Base-by-base conservation (phyloP, 345 rosid species). In the Toxicodendron radicans region DNA sequence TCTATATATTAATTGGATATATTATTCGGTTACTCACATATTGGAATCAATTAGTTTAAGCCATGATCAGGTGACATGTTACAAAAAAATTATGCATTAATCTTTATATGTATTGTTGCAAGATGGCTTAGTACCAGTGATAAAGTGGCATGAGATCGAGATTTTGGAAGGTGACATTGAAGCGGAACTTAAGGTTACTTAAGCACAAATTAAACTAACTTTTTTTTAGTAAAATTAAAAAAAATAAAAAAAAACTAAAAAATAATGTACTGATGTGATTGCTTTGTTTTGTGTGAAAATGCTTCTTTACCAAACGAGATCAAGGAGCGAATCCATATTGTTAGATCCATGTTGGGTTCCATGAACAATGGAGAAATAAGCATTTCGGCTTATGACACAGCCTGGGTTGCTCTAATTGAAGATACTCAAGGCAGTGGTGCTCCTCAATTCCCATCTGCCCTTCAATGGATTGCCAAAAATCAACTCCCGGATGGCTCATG, bases 401-500 rank as follows among this genome's bases (percentile, higher is more conserved):
- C 99, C 0, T 96, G 99, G 99, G 99, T 93, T 21, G 98, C 97
- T 61, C 83, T 95, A 6, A 85, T 93, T 0, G 82, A 93, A 67
- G 90, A 84, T 59, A 75, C 83, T 10, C 14, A 80, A 0, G 88
- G 85, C 24, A 76, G 83, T 35, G 85, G 85, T 10, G 48, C 70
- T 56, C 98, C 99, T 46, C 95, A 90, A 61, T 95, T 95, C 82
- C 95, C 98, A 4, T 76, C 89, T 0, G 80, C 85, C 77, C 83
- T 95, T 33, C 73, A 75, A 41, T 95, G 99, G 99, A 95, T 95
- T 16, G 89, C 84, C n/a, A 68, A 80, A 21, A 91, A 92, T 65
- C 97, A 95, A 82, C 92, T 93, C 3, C 41, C 83, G 0, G 99
- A 93, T 60, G 99, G 99, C 8, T 93, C 99, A 0, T 95, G 99